These are phyloP conservation scores for Sechiopsis laciniata DNA, from an alignment of 306 rosid genomes.

Conservation along the genomic window DNA sequence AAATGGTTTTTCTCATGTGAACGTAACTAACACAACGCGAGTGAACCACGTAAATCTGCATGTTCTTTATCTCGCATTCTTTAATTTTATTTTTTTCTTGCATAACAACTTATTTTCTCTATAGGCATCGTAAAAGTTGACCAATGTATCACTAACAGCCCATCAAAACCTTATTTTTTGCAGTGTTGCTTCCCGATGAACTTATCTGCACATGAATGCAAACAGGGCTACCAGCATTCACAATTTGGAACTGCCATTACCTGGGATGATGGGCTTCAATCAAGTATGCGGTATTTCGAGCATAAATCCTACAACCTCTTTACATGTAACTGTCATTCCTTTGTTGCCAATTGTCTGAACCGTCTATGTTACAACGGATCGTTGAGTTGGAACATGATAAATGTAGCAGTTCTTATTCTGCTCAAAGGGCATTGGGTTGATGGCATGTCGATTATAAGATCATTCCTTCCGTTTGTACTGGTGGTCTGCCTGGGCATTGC, in stretches of 20 bases:
- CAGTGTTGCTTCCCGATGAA: conserved; percentile 89
- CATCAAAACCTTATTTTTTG: conserved; percentile 26
- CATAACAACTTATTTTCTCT: background rate
- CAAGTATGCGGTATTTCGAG: conserved; percentile 55
- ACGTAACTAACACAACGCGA: too few species aligned
- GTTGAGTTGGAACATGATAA: conserved; percentile 87
- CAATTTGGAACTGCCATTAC: conserved; percentile 66
- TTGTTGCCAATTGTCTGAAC: conserved; percentile 70
- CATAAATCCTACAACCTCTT: conserved; percentile 70
- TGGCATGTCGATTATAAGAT: conserved; percentile 48
- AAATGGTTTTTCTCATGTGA: too few species aligned
- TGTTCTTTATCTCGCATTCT: too few species aligned
- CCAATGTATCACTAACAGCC: background rate
- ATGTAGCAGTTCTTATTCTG: conserved; percentile 59
- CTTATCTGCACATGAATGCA: conserved; percentile 63
- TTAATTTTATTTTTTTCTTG: too few species aligned
- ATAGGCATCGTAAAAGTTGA: background rate
- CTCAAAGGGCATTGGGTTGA: conserved; percentile 83
- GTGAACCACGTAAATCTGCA: too few species aligned
- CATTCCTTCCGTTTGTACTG: conserved; percentile 70
- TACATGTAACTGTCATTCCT: conserved; percentile 82
- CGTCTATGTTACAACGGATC: conserved; percentile 66
- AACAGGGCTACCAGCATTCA: conserved; percentile 53
- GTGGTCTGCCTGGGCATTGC: conserved; percentile 59
- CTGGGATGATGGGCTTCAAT: conserved; percentile 76